Base-by-base conservation (phyloP, 1,139 yeast genomes). In the Suhomyces ambrosiae region DNA sequence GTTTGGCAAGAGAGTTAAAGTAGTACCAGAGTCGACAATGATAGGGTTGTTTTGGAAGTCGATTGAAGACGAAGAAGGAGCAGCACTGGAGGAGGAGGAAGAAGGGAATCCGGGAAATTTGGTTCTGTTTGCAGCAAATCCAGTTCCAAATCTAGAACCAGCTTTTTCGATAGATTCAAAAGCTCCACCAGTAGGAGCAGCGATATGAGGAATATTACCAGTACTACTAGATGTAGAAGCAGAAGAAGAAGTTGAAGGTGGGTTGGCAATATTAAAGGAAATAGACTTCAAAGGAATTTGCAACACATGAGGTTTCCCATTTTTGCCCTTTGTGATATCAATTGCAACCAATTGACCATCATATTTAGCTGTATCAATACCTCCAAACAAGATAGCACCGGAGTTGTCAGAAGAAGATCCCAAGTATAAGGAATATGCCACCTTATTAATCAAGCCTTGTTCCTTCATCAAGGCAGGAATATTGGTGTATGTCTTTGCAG, bases 21-120 rank as follows among this genome's bases (percentile, higher is more conserved):
- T 68, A 19, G 74, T 65, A 26, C 75, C 75, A 4, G 73, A 63
- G 44, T 69, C 75, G 21, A 69, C 53, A 28, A 65, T 48, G 19
- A 63, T 66, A 24, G 61, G 49, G 31, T 46, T 40, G 33, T 46
- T 45, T 25, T 46, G 42, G 31, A 35, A 48, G 38, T 14, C 41
- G 28, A 38, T 33, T 9, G 40, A 42, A 16, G 41, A 18, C 8
- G 47, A 27, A 6, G 42, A 29, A 18, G 43, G 27, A 7, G 44
- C 26, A 12, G 46, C 16, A 18, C 40, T 27, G 10, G 46, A 13
- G 17, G 40, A 5, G 8, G 26, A 5, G 18, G 28, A 9, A 24
- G 27, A 12, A 12, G 16, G 6, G 14, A 18, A 18, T 18, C 21
- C 21, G 21, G 21, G 21, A 5, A 18, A 5, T 8, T 18, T 18